These are phyloP conservation scores for Tolypocladium tropicale DNA, from an alignment of 2,329 filamentous ascomycete genomes.

Conservation along the genomic window DNA sequence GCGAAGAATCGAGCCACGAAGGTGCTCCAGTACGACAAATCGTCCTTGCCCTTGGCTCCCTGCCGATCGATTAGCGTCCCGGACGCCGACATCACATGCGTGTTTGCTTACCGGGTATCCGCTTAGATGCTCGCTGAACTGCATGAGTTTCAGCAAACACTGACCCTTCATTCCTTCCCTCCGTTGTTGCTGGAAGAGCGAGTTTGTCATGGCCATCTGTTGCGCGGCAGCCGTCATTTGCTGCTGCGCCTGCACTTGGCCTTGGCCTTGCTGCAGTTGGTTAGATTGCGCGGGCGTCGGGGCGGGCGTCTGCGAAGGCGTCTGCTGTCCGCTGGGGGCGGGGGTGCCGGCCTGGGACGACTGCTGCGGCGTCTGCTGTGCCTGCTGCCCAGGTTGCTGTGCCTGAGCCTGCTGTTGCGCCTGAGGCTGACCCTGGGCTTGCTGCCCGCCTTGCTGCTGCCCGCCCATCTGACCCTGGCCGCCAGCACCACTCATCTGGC, in stretches of 20 bases:
- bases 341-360: constrained; percentile 30
- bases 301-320: constrained; percentile 34
- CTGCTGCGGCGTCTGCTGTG: constrained; percentile 36
- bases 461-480: constrained; percentile 9
- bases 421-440: constrained; percentile 21
- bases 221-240: constrained; percentile 23
- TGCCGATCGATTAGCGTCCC: constrained; percentile 14
- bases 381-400: constrained; percentile 14
- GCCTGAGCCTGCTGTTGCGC: constrained; percentile 26
- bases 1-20: constrained; percentile 82
- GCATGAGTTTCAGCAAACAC: constrained; percentile 48
- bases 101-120: constrained; percentile 40
- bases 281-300: constrained; percentile 25
- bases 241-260: constrained; percentile 19
- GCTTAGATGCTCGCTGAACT: constrained; percentile 53
- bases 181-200: constrained; percentile 34
- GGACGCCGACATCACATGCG: background rate
- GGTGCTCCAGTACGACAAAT: constrained; percentile 65
- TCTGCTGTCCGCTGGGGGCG: constrained; percentile 33
- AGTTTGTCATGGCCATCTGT: constrained; percentile 22
- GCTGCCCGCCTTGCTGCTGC: constrained; percentile 9
- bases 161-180: constrained; percentile 43
- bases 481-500: constrained; percentile 5
- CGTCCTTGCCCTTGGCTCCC: constrained; percentile 51
- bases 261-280: constrained; percentile 19